Conservation (phyloP, 1,139 yeast genomes). For the Suhomyces kunorum region DNA sequence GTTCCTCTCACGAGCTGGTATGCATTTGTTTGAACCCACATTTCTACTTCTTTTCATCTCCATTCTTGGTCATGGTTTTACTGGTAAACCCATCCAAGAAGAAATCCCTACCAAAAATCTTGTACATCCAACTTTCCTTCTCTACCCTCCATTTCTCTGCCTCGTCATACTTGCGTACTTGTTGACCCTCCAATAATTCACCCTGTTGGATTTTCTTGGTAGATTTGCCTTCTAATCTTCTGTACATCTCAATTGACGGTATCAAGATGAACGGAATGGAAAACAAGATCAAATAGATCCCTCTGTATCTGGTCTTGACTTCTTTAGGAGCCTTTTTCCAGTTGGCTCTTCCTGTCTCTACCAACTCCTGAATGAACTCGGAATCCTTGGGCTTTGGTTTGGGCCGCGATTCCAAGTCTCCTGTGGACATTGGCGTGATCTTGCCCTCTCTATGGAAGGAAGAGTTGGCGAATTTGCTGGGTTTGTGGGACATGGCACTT, state of each 20-base stretch:
- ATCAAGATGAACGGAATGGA: constrained; percentile 42
- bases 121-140: constrained; percentile 39
- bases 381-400: constrained; percentile 26
- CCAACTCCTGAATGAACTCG: constrained; percentile 37
- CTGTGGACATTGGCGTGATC: constrained; percentile 17
- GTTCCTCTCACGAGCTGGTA: neutral
- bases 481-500: constrained; percentile 12
- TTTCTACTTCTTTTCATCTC: constrained; percentile 5
- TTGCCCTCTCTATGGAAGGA: constrained; percentile 37
- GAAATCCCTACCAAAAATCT: constrained; percentile 45
- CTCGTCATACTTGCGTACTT: constrained; percentile 39
- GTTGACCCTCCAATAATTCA: constrained; percentile 37
- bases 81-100: constrained; percentile 51
- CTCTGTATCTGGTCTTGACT: constrained; percentile 40
- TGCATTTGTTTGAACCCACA: constrained; percentile 30
- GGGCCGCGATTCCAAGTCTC: constrained; percentile 13
- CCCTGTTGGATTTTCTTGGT: constrained; percentile 47
- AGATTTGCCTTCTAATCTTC: constrained; percentile 44
- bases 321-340: constrained; percentile 50
- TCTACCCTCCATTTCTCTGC: constrained; percentile 46
- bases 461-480: constrained; percentile 26
- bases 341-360: constrained; percentile 44
- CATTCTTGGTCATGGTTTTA: constrained; percentile 33
- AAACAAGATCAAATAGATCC: constrained; percentile 40
- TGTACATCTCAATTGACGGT: constrained; percentile 39